A percentile compares a stretch with the other conserved stretches of the same genome.
Evolutionary conservation across 1,139 yeast genomes (phyloP).

Genomic region (Nakaseomyces delphensis): DNA sequence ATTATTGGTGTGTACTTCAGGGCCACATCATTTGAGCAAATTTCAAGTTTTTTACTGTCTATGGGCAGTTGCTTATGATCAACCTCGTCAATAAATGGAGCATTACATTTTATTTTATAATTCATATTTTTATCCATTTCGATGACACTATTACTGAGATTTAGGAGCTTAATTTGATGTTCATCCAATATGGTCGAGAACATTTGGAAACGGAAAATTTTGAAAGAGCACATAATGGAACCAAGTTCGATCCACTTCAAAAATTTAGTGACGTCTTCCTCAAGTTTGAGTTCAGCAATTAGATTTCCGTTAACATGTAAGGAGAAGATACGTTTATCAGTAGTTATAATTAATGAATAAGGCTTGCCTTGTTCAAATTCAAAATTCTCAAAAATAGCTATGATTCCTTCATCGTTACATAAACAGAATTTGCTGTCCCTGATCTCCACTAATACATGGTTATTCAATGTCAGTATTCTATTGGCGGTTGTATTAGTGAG

Average conservation of each 20-base stretch:
- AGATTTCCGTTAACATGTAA: constrained; percentile 21
- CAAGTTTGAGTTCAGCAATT: constrained; percentile 9
- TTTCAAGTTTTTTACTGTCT: not conserved
- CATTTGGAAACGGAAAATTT: not conserved
- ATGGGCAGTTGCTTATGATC: not conserved
- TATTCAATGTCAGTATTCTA: constrained; percentile 22
- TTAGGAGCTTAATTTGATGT: not conserved
- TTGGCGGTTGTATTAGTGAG: constrained; percentile 22
- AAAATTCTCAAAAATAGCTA: constrained; percentile 24
- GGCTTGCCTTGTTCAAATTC: constrained; percentile 18
- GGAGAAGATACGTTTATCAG: constrained; percentile 6
- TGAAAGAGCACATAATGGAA: not conserved
- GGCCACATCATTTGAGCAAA: not conserved
- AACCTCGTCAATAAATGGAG: constrained; percentile 1
- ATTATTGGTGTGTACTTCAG: not conserved
- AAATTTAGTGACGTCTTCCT: not conserved
- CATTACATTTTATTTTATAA: not conserved
- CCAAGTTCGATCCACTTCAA: constrained; percentile 3
- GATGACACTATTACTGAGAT: not conserved
- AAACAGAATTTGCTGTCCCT: constrained; percentile 23
- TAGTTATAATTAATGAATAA: not conserved
- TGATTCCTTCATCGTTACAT: constrained; percentile 25
- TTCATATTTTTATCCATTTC: constrained; percentile 1
- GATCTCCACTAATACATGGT: constrained; percentile 22
- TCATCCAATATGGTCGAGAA: not conserved